These are phyloP conservation scores for Geotrichum siamense DNA, from an alignment of 1,139 yeast genomes.

Conservation along the genomic window DNA sequence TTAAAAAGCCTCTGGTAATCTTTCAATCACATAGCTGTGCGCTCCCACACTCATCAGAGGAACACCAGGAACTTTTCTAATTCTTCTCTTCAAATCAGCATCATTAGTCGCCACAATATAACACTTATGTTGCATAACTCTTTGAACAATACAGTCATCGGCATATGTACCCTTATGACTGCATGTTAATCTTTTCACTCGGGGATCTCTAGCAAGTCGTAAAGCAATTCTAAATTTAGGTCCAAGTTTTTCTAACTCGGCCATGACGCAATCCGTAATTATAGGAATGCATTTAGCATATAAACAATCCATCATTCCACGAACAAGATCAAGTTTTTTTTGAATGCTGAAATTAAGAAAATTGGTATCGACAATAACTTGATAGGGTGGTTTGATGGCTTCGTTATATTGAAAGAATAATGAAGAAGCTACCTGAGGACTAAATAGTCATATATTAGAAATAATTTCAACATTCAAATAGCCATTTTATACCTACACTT, in stretches of 20 bases:
- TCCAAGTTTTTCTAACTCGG: slow-evolving; percentile 92
- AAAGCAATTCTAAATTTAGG: slow-evolving; percentile 91
- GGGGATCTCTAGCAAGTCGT: slow-evolving; percentile 85
- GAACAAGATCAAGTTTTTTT: slow-evolving; percentile 83
- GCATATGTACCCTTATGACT: slow-evolving; percentile 96
- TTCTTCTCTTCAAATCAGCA: slow-evolving; percentile 92
- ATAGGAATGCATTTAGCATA: slow-evolving; percentile 94
- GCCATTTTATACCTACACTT: slow-evolving; percentile 37
- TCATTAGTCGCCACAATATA: slow-evolving; percentile 96
- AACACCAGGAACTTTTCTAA: slow-evolving; percentile 93
- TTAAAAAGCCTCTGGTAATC: slow-evolving; percentile 92
- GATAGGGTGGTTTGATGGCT: slow-evolving; percentile 95
- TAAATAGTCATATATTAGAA: slow-evolving; percentile 11
- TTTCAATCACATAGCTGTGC: slow-evolving; percentile 83
- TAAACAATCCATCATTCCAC: slow-evolving; percentile 93
- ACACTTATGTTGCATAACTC: slow-evolving; percentile 94
- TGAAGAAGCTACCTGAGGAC: slow-evolving; percentile 95
- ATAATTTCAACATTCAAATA: neutral
- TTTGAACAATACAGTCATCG: slow-evolving; percentile 89
- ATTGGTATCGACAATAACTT: slow-evolving; percentile 90
- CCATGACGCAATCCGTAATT: slow-evolving; percentile 95
- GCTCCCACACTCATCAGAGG: slow-evolving; percentile 96
- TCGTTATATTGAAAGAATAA: slow-evolving; percentile 89
- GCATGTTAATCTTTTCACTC: slow-evolving; percentile 80
- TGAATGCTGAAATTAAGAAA: slow-evolving; percentile 94